phyloP scores from a whole-genome alignment of 2,329 filamentous ascomycete species.

The Berkeleyomyces basicola region DNA sequence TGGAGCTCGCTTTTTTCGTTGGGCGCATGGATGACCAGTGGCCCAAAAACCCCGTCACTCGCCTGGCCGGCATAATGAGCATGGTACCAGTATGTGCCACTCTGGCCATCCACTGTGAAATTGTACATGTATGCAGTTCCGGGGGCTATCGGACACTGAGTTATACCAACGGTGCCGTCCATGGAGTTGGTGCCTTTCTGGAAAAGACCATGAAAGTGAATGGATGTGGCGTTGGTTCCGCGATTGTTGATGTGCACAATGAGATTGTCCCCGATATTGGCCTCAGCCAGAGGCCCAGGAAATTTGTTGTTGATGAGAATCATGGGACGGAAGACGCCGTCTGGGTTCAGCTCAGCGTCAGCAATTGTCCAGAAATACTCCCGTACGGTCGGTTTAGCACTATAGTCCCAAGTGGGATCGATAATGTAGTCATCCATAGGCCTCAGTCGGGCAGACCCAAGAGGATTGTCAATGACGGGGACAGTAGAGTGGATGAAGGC shows the following conservation, averaged over 20 bases:
- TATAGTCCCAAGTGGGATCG: conserved; percentile 37
- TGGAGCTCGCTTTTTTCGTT: conserved; percentile 23
- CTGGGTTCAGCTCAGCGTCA: conserved; percentile 42
- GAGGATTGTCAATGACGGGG: too few species aligned
- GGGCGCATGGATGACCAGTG: conserved; percentile 45
- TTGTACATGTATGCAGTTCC: conserved; percentile 47
- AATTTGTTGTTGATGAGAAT: conserved; percentile 61
- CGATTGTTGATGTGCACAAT: conserved; percentile 53
- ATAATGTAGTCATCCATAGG: conserved; percentile 38
- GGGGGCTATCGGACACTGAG: conserved; percentile 50
- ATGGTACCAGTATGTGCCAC: conserved; percentile 43
- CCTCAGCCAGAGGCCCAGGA: conserved; percentile 55
- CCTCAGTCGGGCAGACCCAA: conserved; percentile 18
- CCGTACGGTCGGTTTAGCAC: conserved; percentile 31
- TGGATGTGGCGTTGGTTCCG: conserved; percentile 45
- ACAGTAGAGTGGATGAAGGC: too few species aligned
- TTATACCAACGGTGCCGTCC: conserved; percentile 52
- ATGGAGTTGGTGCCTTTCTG: conserved; percentile 60
- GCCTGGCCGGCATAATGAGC: conserved; percentile 48
- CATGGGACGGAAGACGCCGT: conserved; percentile 40
- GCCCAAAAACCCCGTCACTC: conserved; percentile 51
- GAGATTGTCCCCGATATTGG: conserved; percentile 56
- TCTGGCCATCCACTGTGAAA: conserved; percentile 41
- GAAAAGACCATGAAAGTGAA: conserved; percentile 67
- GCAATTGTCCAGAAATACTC: conserved; percentile 42